Conservation (phyloP, 2,329 filamentous ascomycete species). For the Talaromyces rugulosus region DNA sequence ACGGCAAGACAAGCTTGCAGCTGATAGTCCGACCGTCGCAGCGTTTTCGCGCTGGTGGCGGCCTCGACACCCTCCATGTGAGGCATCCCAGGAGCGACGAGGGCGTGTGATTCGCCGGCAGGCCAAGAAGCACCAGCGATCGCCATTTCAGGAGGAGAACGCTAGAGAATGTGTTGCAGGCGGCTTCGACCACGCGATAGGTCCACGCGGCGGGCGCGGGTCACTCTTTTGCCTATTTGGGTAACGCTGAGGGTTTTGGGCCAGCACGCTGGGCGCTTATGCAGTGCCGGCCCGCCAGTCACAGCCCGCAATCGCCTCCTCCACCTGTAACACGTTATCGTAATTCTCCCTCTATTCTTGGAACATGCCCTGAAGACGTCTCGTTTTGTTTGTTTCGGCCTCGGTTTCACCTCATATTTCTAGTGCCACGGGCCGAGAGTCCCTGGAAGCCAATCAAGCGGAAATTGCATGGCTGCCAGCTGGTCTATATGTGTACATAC, state of each 20-base stretch:
- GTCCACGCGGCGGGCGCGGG: not conserved
- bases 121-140: not conserved
- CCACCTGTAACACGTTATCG: not conserved
- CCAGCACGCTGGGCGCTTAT: conserved; percentile 8
- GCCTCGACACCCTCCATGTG: conserved; percentile 5
- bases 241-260: not conserved
- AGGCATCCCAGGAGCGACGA: not conserved
- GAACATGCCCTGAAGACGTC: not conserved
- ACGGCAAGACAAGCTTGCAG: conserved; percentile 4
- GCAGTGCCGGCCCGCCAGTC: conserved; percentile 6
- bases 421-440: not conserved
- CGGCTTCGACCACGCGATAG: conserved; percentile 4
- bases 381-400: not conserved
- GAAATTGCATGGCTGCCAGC: not conserved
- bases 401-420: not conserved
- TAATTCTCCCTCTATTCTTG: not conserved
- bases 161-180: conserved; percentile 4
- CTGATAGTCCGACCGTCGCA: not conserved
- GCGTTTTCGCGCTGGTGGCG: conserved; percentile 8
- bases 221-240: not conserved
- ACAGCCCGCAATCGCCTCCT: not conserved
- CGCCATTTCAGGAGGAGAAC: conserved; percentile 7
- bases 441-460: not conserved
- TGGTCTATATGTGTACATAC: not conserved
- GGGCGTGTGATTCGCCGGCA: conserved; percentile 8